Evolutionary conservation across 2,329 filamentous ascomycete genomes (phyloP), one percentile per base, ranked within the genome.

Genomic region (Colletotrichum agaves): DNA sequence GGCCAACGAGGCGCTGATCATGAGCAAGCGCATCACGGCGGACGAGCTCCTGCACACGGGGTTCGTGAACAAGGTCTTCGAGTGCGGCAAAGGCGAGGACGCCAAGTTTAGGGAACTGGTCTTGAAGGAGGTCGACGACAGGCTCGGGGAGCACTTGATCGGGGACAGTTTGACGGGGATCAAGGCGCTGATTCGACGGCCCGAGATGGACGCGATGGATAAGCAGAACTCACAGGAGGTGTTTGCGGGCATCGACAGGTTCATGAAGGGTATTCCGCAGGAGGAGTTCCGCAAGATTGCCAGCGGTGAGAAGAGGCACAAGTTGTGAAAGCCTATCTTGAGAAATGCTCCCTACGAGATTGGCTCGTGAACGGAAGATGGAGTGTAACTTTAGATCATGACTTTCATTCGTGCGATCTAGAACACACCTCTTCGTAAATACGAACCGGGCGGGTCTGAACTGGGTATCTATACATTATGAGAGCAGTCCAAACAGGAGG

Each of bases 1-100:
- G 76, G 94, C 94, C 10, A 97, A 97, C 75, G 96, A 98, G 84
- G 95, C 96, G 12, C 85, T 98, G 12, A 90, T 99, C 72, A 96
- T 97, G 91, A 94, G 91, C 74, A 92, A 91, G 78, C 86, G 90
- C 49, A 92, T 98, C 73, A 78, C 84, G 0, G 87, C 88, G 33
- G 87, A 90, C 23, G 93, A 97, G 75, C 84, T 98, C 33, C 83
- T 94, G 70, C 81, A 85, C 8, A 86, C 88, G 3, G 94, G 95
- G 0, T 98, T 93, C 75, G 93, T 97, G 49, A 98, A 98, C 74
- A 92, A 91, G 78, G 85, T 97, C 15, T 91, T 98, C 71, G 81
- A 82, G 12, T 63, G 53, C 6, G 79, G 81, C 10, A 81, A 84
- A 70, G 90, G 85, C 23, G 88, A 94, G 72, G 87, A 88, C 65